These are phyloP conservation scores for Vaccinium darrowii DNA, from an alignment of 148 eudicot genomes.

Conservation along the genomic window DNA sequence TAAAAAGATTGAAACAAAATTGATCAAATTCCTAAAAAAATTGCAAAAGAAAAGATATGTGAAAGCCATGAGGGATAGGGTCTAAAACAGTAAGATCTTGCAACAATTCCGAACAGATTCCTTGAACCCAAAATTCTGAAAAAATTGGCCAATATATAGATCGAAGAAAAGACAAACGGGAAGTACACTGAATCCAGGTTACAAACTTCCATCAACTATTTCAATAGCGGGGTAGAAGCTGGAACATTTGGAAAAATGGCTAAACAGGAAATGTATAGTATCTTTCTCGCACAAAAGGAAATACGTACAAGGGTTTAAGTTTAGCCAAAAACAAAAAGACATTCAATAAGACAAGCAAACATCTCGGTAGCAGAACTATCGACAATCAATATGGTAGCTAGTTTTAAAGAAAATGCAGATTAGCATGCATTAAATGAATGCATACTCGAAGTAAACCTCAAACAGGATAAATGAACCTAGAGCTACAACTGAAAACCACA, in stretches of 20 bases:
- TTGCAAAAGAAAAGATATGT: neutral
- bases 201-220: neutral
- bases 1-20: neutral
- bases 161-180: too few relatives aligned
- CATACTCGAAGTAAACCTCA: neutral
- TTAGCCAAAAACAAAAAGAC: neutral
- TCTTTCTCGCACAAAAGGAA: neutral
- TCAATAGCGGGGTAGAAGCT: neutral
- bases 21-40: neutral
- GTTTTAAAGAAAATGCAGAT: neutral
- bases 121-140: neutral
- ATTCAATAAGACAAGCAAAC: neutral
- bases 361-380: neutral
- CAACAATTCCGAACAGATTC: neutral
- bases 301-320: neutral
- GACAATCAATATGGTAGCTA: neutral
- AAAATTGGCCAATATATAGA: neutral
- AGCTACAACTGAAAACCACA: neutral
- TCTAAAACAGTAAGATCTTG: neutral
- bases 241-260: neutral
- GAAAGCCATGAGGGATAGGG: neutral
- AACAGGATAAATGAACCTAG: neutral
- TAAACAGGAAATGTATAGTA: neutral
- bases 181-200: too few relatives aligned
- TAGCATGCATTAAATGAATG: neutral